Percentiles rank a stretch among this genome's conserved stretches.
These are phyloP conservation scores for Pilatotrama ljubarskyi DNA, from an alignment of 768 basidiomycete species.

Conservation along the genomic window DNA sequence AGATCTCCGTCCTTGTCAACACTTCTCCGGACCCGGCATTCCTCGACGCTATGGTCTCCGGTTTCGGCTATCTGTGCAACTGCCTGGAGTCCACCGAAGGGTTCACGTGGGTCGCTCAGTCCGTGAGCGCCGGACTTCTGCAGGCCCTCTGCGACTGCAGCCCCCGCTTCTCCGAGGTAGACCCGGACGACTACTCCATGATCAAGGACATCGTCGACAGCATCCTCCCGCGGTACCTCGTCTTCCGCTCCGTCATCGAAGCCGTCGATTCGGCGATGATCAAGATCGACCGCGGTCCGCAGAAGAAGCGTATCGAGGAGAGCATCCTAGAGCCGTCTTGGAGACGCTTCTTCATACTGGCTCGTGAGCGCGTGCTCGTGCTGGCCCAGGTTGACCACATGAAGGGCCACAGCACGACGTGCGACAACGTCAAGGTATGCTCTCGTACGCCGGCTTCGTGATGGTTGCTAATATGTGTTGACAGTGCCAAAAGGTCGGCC, in stretches of 20 bases:
- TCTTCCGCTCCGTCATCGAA: slow-evolving; percentile 39
- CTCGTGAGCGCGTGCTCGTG: slow-evolving; percentile 29
- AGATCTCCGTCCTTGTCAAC: slow-evolving; percentile 28
- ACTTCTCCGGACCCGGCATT: slow-evolving; percentile 20
- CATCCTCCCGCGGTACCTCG: slow-evolving; percentile 38
- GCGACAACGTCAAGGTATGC: slow-evolving; percentile 38
- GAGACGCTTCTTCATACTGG: slow-evolving; percentile 31
- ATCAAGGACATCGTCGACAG: slow-evolving; percentile 29
- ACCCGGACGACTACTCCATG: slow-evolving; percentile 35
- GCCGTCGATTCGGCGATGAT: slow-evolving; percentile 33
- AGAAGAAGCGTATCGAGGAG: slow-evolving; percentile 22
- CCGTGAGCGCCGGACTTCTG: slow-evolving; percentile 36
- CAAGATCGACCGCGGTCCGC: slow-evolving; percentile 21
- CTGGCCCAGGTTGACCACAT: slow-evolving; percentile 27
- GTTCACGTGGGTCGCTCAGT: slow-evolving; percentile 38
- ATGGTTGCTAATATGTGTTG: neutral
- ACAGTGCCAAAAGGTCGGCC: slow-evolving; percentile 39
- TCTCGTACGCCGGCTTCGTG: no score
- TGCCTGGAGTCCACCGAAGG: slow-evolving; percentile 40
- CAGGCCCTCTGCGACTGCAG: slow-evolving; percentile 33
- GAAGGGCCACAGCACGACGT: slow-evolving; percentile 36
- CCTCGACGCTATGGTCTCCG: slow-evolving; percentile 31
- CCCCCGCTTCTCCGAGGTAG: slow-evolving; percentile 30
- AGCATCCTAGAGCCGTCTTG: slow-evolving; percentile 31
- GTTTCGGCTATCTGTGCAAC: slow-evolving; percentile 37